Conservation (phyloP, 1,139 yeast genomes). For the Scheffersomyces titani region DNA sequence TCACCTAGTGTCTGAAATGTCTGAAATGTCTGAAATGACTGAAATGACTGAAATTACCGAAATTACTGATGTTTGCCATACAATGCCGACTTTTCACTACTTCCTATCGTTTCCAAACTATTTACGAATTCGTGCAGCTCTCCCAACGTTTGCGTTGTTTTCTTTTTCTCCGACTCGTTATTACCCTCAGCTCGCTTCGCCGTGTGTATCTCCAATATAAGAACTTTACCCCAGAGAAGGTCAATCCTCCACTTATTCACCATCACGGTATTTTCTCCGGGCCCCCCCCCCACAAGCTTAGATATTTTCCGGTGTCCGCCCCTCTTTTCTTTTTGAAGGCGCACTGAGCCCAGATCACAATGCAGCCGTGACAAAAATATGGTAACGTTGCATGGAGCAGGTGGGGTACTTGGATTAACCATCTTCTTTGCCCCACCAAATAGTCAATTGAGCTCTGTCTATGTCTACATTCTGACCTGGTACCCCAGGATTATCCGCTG, state of each 20-base stretch:
- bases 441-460: background rate
- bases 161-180: background rate
- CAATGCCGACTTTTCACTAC: background rate
- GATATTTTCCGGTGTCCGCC: background rate
- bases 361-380: background rate
- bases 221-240: conserved; percentile 1
- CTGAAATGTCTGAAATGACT: background rate
- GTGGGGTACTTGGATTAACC: background rate
- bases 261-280: background rate
- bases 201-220: background rate
- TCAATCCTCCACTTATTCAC: background rate
- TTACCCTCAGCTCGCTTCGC: background rate
- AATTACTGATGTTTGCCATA: too few species aligned
- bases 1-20: background rate
- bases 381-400: background rate
- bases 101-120: background rate
- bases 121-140: background rate
- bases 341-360: background rate
- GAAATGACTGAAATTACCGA: too few species aligned
- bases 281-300: background rate
- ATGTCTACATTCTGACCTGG: background rate
- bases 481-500: background rate
- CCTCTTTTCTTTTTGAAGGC: background rate
- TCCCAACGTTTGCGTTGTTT: background rate
- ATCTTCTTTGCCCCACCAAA: background rate